Percentiles rank a stretch among this genome's conserved stretches.
These are phyloP conservation scores for Penicillium sp. DNA, from an alignment of 2,329 filamentous ascomycete species.

Conservation along the genomic window DNA sequence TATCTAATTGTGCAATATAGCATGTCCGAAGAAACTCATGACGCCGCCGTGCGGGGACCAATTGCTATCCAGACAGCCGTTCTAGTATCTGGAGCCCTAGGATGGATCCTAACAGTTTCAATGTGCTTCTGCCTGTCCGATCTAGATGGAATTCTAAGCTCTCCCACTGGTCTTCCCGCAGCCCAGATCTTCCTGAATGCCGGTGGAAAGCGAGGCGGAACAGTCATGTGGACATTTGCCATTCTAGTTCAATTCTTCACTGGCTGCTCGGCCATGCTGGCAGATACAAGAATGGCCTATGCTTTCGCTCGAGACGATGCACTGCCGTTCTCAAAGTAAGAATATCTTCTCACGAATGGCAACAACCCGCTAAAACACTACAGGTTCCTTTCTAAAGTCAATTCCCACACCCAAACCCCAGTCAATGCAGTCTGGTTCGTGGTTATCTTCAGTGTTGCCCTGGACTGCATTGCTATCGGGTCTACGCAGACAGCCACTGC, in stretches of 20 bases:
- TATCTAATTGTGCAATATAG: constrained; percentile 30
- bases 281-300: constrained; percentile 61
- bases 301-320: constrained; percentile 59
- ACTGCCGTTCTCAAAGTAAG: constrained; percentile 57
- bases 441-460: constrained; percentile 52
- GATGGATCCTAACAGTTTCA: constrained; percentile 61
- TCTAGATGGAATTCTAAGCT: constrained; percentile 53
- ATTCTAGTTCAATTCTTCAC: constrained; percentile 64
- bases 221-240: constrained; percentile 59
- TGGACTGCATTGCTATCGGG: constrained; percentile 49
- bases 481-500: constrained; percentile 46
- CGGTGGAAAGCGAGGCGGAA: constrained; percentile 54
- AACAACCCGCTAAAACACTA: not conserved
- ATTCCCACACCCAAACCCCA: constrained; percentile 54
- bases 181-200: constrained; percentile 60
- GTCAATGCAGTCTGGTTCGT: constrained; percentile 63
- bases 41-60: constrained; percentile 59
- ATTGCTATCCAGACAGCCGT: constrained; percentile 58
- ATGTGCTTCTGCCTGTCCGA: constrained; percentile 62
- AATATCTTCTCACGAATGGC: not conserved
- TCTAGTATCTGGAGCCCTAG: constrained; percentile 56
- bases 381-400: constrained; percentile 53
- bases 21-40: constrained; percentile 65
- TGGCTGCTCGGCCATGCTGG: constrained; percentile 60
- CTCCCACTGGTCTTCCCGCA: constrained; percentile 59